Base-by-base conservation (phyloP, 1,139 yeast genomes). In the Saccharomyces uvarum region DNA sequence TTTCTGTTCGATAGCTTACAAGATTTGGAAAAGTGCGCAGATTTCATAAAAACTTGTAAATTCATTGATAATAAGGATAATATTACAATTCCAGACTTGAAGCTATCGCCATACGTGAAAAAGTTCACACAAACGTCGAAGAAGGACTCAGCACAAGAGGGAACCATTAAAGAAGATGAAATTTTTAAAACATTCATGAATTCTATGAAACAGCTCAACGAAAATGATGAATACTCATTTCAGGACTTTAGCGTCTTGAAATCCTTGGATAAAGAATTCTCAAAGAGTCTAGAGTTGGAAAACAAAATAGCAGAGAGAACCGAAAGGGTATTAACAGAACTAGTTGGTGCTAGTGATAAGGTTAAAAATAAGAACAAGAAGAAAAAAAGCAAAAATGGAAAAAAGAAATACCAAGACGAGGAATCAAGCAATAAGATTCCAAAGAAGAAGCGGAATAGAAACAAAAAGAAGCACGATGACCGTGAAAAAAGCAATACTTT, bases 51-150 rank as follows among this genome's bases (percentile, higher is more conserved):
- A 9, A 57, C 54, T 14, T 19, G 64, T n/a, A 57, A 47, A 19
- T 67, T 67, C 54, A 55, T 60, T 14, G 71, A 68, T 53, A 67
- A 64, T 49, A 58, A 56, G 42, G 65, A 63, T 41, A 65, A 63
- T 49, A 56, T 63, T 3, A 57, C 63, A 41, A 56, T 51, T 26
- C 62, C 69, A 5, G 55, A 51, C 2, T 27, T 64, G 3, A 59
- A 55, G 33, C 50, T 66, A 5, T 65, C 70, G 2, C 61, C 68
- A 7, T 67, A 63, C 50, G 59, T 59, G 11, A 65, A 63, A 51
- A 61, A 55, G 28, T 48, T 62, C 42, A 50, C 51, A 9, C 49
- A 51, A 16, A 56, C 42, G 7, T 48, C 52, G 5, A 58, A 53
- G 28, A 55, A 54, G 26, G 38, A 50, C 54, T 14, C 52, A 13